Evolutionary conservation across 495 filamentous ascomycete species (phyloP).

Genomic region (Penicillium simplicissimum): DNA sequence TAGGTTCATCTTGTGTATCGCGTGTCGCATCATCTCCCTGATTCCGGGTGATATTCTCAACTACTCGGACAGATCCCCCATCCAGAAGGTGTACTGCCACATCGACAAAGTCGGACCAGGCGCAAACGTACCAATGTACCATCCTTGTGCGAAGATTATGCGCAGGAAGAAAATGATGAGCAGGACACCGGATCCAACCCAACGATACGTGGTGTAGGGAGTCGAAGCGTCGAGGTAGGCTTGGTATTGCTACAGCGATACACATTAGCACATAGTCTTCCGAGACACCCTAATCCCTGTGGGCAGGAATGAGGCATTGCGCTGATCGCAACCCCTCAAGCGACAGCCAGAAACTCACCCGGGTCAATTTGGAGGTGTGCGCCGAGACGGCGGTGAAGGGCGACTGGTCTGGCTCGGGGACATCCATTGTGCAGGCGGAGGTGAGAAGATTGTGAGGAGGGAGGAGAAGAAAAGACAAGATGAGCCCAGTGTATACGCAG

Average conservation of each 20-base stretch:
- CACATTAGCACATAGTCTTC: constrained; percentile 16
- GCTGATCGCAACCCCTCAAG: constrained; percentile 18
- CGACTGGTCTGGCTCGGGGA: constrained; percentile 75
- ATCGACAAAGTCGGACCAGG: not conserved
- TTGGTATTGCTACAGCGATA: constrained; percentile 80
- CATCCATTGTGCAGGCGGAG: constrained; percentile 61
- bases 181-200: constrained; percentile 74
- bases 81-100: not conserved
- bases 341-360: constrained; percentile 57
- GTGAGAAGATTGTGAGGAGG: constrained; percentile 6
- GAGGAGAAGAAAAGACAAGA: constrained; percentile 16
- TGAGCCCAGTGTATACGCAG: constrained; percentile 18
- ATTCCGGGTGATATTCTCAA: not conserved
- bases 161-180: constrained; percentile 82
- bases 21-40: not conserved
- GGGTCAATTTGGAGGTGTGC: constrained; percentile 71
- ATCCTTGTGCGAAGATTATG: constrained; percentile 89
- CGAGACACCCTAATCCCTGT: not conserved
- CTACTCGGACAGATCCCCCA: not conserved
- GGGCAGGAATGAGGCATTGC: constrained; percentile 10
- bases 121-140: constrained; percentile 85
- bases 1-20: constrained; percentile 7
- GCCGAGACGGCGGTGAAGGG: constrained; percentile 82
- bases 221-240: constrained; percentile 89
- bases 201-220: constrained; percentile 83